These are phyloP conservation scores for Magnusiomyces tetraspermus DNA, from an alignment of 1,139 yeast species.

Conservation along the genomic window DNA sequence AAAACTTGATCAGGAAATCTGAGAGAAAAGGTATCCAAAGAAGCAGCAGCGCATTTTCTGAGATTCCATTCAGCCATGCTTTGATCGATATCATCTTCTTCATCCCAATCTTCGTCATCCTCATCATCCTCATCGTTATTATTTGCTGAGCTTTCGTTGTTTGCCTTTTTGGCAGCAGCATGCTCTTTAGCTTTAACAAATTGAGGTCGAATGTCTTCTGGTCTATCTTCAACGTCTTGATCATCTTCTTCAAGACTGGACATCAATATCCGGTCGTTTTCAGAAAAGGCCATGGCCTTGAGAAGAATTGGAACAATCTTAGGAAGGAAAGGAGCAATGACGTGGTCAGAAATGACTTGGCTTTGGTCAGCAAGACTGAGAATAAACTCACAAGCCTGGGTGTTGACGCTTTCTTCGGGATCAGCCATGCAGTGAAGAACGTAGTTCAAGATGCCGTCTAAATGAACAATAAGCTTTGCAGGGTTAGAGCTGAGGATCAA, in stretches of 20 bases:
- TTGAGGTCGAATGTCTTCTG: slow-evolving; percentile 78
- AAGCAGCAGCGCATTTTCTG: slow-evolving; percentile 90
- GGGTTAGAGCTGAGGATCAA: slow-evolving; percentile 66
- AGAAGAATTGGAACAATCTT: slow-evolving; percentile 65
- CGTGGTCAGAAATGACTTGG: slow-evolving; percentile 36
- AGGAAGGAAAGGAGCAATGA: slow-evolving; percentile 31
- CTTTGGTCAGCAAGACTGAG: slow-evolving; percentile 59
- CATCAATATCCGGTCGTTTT: slow-evolving; percentile 64
- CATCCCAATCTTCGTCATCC: slow-evolving; percentile 32
- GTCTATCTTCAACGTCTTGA: slow-evolving; percentile 71
- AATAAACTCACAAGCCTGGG: slow-evolving; percentile 89
- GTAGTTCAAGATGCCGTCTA: slow-evolving; percentile 76
- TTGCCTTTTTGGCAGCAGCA: slow-evolving; percentile 23
- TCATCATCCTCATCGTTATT: slow-evolving; percentile 19
- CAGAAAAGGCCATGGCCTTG: slow-evolving; percentile 79
- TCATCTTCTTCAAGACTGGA: slow-evolving; percentile 53
- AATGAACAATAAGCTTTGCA: slow-evolving; percentile 68
- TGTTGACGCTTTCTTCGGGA: slow-evolving; percentile 62
- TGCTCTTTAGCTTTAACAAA: slow-evolving; percentile 57
- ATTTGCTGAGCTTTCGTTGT: neutral
- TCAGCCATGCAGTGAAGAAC: slow-evolving; percentile 71
- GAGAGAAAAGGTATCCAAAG: slow-evolving; percentile 71
- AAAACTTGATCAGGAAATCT: slow-evolving; percentile 61
- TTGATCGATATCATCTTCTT: slow-evolving; percentile 52
- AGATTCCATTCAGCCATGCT: slow-evolving; percentile 76